Base-by-base conservation (phyloP, 371 early-diverging fungal genomes). In the Lichtheimia ramosa region DNA sequence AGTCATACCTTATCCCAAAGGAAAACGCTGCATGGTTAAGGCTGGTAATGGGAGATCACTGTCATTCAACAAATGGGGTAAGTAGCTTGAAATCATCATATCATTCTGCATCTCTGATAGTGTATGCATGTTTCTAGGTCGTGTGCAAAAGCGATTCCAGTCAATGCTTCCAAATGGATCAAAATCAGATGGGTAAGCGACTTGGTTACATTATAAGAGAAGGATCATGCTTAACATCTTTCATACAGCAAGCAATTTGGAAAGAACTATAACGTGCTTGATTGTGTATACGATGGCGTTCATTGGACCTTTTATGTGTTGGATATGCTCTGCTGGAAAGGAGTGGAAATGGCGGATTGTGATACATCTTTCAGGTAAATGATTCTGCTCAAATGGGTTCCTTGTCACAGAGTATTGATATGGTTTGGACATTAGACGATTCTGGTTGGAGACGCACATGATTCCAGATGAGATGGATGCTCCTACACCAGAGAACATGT, bases 261-360 rank as follows among this genome's bases (percentile, higher is more conserved):
- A 14, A 8, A 41, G 7, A 83, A 83, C 49, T 82, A 82, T 52
- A 82, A 84, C 64, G 81, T 85, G 6, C 65, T 87, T 20, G 87
- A 87, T 49, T 87, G 87, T 62, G 74, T 87, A 3, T 87, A 81
- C 57, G 83, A 85, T 59, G 70, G 79, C 2, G 63, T 66, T 6
- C 73, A 79, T 15, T 73, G 80, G 70, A 84, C 83, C 13, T 87
- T 80, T 57, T 85, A 85, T 65, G 79, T 85, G 1, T 48, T 87
- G 25, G 87, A 87, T 59, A 70, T 85, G 16, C 79, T 87, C 84
- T 84, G 84, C 48, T 87, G 87, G 87, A 74, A 82, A 48, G 85
- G 84, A 0, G 82, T 85, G 43, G 70, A 85, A n/a, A 76, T 83
- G 0, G 77, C 78, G 51, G 83, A 87, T 53, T 87, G 87, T 56